Evolutionary conservation across 2,329 filamentous ascomycete genomes (phyloP).

Genomic region (Trichoderma pleuroti): DNA sequence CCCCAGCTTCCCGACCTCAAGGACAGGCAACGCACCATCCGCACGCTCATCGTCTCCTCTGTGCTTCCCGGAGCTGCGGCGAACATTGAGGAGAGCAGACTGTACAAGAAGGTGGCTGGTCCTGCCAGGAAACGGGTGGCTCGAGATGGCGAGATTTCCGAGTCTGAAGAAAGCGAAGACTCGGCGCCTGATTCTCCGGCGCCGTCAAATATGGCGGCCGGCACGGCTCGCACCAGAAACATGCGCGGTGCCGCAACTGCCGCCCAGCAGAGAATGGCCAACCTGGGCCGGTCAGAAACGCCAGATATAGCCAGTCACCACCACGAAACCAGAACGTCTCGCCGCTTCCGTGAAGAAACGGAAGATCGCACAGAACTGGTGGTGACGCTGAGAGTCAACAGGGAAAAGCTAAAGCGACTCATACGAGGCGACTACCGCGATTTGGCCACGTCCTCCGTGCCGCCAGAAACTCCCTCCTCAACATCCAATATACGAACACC

Average conservation of each 20-base stretch:
- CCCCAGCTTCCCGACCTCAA: slow-evolving; percentile 94
- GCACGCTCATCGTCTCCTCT: slow-evolving; percentile 87
- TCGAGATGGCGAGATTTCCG: slow-evolving; percentile 69
- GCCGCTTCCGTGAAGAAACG: slow-evolving; percentile 70
- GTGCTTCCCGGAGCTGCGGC: slow-evolving; percentile 84
- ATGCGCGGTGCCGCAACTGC: slow-evolving; percentile 86
- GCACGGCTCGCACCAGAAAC: slow-evolving; percentile 79
- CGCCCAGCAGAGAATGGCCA: slow-evolving; percentile 83
- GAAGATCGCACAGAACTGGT: slow-evolving; percentile 68
- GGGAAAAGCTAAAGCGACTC: slow-evolving; percentile 67
- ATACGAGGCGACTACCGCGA: slow-evolving; percentile 52
- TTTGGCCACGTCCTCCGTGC: slow-evolving; percentile 32
- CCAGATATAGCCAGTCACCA: slow-evolving; percentile 71
- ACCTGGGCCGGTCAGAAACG: slow-evolving; percentile 79
- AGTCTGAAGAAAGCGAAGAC: slow-evolving; percentile 89
- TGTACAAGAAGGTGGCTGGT: slow-evolving; percentile 75
- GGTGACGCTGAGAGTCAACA: slow-evolving; percentile 71
- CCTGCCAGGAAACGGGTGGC: slow-evolving; percentile 53
- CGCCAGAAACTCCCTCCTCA: slow-evolving; percentile 34
- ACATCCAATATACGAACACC: slow-evolving; percentile 32
- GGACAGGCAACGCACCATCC: slow-evolving; percentile 87
- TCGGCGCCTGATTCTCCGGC: slow-evolving; percentile 84
- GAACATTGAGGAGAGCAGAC: slow-evolving; percentile 75
- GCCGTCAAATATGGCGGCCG: slow-evolving; percentile 64
- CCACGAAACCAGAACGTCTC: slow-evolving; percentile 68